Percentiles rank a stretch among this genome's conserved stretches.
phyloP scores from a whole-genome alignment of 73 alveolate species.

The Blepharisma japonicum region DNA sequence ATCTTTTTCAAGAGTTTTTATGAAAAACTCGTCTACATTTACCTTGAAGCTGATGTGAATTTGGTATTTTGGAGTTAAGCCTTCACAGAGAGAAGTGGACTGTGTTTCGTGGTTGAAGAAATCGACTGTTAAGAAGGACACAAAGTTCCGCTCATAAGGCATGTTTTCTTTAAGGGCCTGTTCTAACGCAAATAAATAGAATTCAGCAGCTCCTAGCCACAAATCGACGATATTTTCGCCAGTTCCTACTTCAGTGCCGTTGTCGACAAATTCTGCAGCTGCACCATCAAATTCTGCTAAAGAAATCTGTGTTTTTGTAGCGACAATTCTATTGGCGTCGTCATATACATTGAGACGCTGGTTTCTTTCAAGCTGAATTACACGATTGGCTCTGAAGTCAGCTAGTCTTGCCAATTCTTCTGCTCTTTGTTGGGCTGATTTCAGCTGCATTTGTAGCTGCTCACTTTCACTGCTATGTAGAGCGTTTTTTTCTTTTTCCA shows the following conservation, averaged over 20 bases:
- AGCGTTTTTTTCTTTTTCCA: conserved; percentile 78
- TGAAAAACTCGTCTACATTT: conserved; percentile 78
- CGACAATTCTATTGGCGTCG: conserved; percentile 34
- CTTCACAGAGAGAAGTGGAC: conserved; percentile 82
- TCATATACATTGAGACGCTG: conserved; percentile 32
- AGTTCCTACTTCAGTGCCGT: conserved; percentile 29
- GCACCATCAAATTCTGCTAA: conserved; percentile 39
- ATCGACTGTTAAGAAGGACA: conserved; percentile 90
- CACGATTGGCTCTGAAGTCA: conserved; percentile 69
- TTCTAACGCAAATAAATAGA: conserved; percentile 28
- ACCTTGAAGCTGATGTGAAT: conserved; percentile 85
- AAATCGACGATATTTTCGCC: conserved; percentile 49
- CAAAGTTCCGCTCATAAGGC: conserved; percentile 65
- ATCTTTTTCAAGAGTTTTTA: conserved; percentile 70
- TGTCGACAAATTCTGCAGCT: conserved; percentile 44
- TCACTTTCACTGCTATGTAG: conserved; percentile 70
- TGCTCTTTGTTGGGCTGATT: conserved; percentile 70
- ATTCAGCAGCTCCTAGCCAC: conserved; percentile 47
- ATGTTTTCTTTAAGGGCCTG: conserved; percentile 43
- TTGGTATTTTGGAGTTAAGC: conserved; percentile 80
- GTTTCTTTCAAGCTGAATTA: conserved; percentile 44
- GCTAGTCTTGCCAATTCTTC: conserved; percentile 82
- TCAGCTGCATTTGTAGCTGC: conserved; percentile 64
- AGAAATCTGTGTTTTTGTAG: conserved; percentile 26
- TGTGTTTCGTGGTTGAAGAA: conserved; percentile 93